Percentiles rank a stretch among this genome's conserved stretches.
These are phyloP conservation scores for Trichoderma simmonsii DNA, from an alignment of 2,329 filamentous ascomycete species.

Conservation along the genomic window DNA sequence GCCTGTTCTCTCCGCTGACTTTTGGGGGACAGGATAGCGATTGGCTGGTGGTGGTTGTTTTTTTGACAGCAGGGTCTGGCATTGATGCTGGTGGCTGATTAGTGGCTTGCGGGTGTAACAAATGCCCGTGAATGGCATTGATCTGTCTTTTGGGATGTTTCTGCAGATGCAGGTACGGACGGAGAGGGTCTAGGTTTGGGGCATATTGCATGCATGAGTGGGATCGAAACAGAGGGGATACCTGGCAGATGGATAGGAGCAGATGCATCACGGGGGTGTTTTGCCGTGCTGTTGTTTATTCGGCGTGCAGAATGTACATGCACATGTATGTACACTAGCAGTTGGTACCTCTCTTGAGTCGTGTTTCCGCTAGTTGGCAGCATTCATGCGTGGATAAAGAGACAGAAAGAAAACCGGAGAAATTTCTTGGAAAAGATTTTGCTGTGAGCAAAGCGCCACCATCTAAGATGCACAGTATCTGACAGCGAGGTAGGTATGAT, in stretches of 20 bases:
- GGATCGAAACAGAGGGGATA: not conserved
- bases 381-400: not conserved
- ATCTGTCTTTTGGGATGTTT: not conserved
- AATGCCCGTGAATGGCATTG: not conserved
- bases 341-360: not conserved
- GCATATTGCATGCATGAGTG: not conserved
- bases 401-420: not conserved
- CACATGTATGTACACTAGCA: not conserved
- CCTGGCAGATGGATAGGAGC: not conserved
- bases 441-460: not conserved
- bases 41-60: not conserved
- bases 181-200: not conserved
- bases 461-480: not conserved
- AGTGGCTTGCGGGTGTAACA: not conserved
- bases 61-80: not conserved
- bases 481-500: not conserved
- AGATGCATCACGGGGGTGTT: not conserved
- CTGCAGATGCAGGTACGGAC: not conserved
- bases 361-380: not conserved
- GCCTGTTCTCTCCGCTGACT: not conserved
- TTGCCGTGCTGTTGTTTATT: not conserved
- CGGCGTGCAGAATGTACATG: not conserved
- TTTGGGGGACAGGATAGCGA: not conserved
- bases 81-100: not conserved
- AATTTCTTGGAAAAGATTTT: not conserved